Conservation (phyloP, 352 stramenopile species). For the Globisporangium okanoganense region DNA sequence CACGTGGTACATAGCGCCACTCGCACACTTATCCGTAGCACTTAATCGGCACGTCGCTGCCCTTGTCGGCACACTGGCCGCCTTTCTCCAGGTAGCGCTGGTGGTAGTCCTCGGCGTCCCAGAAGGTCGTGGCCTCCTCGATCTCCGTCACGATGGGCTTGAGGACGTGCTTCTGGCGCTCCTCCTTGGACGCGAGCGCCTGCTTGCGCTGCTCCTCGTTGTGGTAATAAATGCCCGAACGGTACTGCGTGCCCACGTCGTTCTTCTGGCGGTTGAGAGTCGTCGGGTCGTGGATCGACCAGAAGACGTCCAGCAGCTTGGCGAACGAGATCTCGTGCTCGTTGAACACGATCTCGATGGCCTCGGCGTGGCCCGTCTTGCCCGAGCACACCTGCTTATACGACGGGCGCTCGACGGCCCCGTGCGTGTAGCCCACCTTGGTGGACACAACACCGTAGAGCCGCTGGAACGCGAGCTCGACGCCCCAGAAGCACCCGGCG, state of each 20-base stretch:
- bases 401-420: slow-evolving; percentile 81
- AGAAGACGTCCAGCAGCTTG: slow-evolving; percentile 73
- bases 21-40: slow-evolving; percentile 43
- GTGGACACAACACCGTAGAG: slow-evolving; percentile 91
- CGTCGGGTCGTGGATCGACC: slow-evolving; percentile 92
- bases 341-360: slow-evolving; percentile 92
- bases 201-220: slow-evolving; percentile 85
- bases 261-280: slow-evolving; percentile 87
- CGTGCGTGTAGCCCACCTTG: slow-evolving; percentile 84
- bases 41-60: slow-evolving; percentile 84
- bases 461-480: slow-evolving; percentile 95
- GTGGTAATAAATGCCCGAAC: slow-evolving; percentile 94
- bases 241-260: slow-evolving; percentile 93
- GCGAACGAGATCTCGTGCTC: slow-evolving; percentile 81
- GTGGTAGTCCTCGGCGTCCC: slow-evolving; percentile 93
- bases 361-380: slow-evolving; percentile 92
- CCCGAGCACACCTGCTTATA: slow-evolving; percentile 94
- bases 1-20: not conserved
- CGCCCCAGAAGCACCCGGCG: slow-evolving; percentile 97
- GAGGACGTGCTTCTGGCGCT: slow-evolving; percentile 54
- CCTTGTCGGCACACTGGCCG: slow-evolving; percentile 91
- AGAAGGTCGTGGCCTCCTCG: slow-evolving; percentile 80
- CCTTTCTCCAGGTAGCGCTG: slow-evolving; percentile 97
- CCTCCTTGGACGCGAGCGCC: slow-evolving; percentile 55
- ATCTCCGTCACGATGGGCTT: slow-evolving; percentile 92